These are phyloP conservation scores for Venturiaceae sp. DNA, from an alignment of 2,329 filamentous ascomycete genomes.

Conservation along the genomic window DNA sequence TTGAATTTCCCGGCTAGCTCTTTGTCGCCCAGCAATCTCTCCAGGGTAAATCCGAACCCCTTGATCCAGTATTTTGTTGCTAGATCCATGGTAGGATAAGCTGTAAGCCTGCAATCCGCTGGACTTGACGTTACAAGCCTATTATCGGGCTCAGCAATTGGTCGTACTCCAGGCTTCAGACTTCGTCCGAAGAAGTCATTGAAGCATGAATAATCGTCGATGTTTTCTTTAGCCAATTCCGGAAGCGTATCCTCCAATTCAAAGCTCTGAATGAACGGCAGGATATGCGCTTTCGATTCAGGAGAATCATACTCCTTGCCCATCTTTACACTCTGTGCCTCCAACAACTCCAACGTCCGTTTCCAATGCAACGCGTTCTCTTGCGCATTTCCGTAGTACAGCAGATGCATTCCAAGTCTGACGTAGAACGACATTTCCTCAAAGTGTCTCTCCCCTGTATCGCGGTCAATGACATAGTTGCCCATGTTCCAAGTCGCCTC, in stretches of 20 bases:
- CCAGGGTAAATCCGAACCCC: slow-evolving; percentile 28
- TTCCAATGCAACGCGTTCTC: slow-evolving; percentile 27
- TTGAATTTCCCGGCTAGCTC: slow-evolving; percentile 22
- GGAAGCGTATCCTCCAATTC: slow-evolving; percentile 19
- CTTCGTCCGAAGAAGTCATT: slow-evolving; percentile 34
- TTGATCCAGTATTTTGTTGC: slow-evolving; percentile 35
- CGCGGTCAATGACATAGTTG: slow-evolving; percentile 33
- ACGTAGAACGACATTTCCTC: slow-evolving; percentile 34
- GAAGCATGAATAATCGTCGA: slow-evolving; percentile 28
- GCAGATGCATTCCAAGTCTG: slow-evolving; percentile 31
- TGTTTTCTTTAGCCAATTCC: slow-evolving; percentile 27
- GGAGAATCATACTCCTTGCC: slow-evolving; percentile 30
- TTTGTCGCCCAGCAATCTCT: slow-evolving; percentile 18
- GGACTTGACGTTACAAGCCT: slow-evolving; percentile 20
- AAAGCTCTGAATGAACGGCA: slow-evolving; percentile 31
- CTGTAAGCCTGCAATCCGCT: slow-evolving; percentile 30
- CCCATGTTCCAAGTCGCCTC: slow-evolving; percentile 26
- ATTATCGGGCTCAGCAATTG: slow-evolving; percentile 25
- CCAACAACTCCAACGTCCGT: slow-evolving; percentile 21
- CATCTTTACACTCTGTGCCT: slow-evolving; percentile 29
- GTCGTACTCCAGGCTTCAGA: slow-evolving; percentile 24
- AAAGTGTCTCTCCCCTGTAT: slow-evolving; percentile 28
- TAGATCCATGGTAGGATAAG: slow-evolving; percentile 26
- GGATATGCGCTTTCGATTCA: slow-evolving; percentile 25
- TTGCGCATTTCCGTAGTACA: slow-evolving; percentile 32